Percentiles rank a stretch among this genome's conserved stretches.
Conservation (phyloP, 768 basidiomycete species). For the Tylopilus subfusipes region DNA sequence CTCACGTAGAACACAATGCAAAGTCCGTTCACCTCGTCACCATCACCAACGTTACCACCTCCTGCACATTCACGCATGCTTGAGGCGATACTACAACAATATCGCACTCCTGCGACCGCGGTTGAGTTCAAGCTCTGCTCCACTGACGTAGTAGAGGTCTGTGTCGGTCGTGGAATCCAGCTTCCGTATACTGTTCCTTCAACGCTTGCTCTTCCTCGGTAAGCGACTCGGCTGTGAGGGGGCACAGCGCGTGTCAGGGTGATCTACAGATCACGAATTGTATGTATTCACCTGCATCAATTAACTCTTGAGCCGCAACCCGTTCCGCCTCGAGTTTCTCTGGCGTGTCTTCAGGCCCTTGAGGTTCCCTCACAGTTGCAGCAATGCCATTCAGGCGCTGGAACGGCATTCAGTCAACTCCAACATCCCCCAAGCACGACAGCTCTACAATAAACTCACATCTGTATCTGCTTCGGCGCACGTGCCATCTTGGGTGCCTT, state of each 20-base stretch:
- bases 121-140: no score
- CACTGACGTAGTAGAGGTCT: no score
- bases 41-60: no score
- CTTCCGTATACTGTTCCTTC: conserved; percentile 72
- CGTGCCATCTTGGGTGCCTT: conserved; percentile 81
- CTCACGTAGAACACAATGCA: no score
- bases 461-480: conserved; percentile 82
- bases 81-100: no score
- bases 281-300: conserved; percentile 66
- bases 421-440: background rate
- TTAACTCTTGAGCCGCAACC: conserved; percentile 73
- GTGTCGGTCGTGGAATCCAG: conserved; percentile 90
- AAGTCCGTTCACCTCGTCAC: no score
- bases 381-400: conserved; percentile 66
- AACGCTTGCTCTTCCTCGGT: conserved; percentile 81
- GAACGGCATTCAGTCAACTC: background rate
- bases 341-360: conserved; percentile 69
- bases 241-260: background rate
- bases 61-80: no score
- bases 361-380: conserved; percentile 61
- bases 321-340: conserved; percentile 86
- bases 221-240: conserved; percentile 74
- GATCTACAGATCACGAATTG: background rate
- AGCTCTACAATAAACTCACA: conserved; percentile 47
- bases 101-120: no score